Base-by-base conservation (phyloP, 2,329 filamentous ascomycete genomes). In the Passalora sequoiae region DNA sequence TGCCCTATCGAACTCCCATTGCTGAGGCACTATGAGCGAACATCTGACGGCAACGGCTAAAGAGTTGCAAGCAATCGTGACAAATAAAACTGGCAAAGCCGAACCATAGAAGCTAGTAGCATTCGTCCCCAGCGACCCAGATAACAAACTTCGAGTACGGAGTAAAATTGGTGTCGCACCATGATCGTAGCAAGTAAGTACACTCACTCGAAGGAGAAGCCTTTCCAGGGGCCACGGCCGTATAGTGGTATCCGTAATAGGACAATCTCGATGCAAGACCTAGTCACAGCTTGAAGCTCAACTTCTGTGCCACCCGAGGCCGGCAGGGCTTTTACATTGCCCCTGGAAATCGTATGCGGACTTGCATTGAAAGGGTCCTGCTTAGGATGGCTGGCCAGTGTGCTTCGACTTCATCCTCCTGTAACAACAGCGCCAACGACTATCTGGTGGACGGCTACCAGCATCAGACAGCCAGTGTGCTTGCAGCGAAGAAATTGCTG, bases 211-310 rank as follows among this genome's bases (percentile, higher is more conserved):
- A n/a, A n/a, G n/a, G n/a, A n/a, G n/a, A n/a, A n/a, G 71, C 97
- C 92, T 68, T 98, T 94, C 59, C 97, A 98, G 5, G 98, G 71
- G 3, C 92, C 92, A n/a, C 92, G 81, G 1, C 89, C 81, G 61
- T 98, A 96, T 1, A 94, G 92, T 59, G 98, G 97, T 44, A 97
- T 78, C n/a, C 92, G 84, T n/a, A n/a, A n/a, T n/a, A n/a, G n/a
- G n/a, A n/a, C n/a, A n/a, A n/a, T 88, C 28, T 91, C 88, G 0
- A 86, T 92, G 64, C 77, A 84, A 58, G 88, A 94, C 42, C 76
- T 94, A 10, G 40, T 86, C 87, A 1, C 86, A 86, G 0, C 83
- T 88, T 2, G 88, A 94, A 66, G 70, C 75, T 4, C 81, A 88
- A 21, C 72, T n/a, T n/a, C n/a, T n/a, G n/a, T 72, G 69, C 49